Conservation (phyloP, 371 early-diverging fungal genomes). For the Saksenaea vasiformis region DNA sequence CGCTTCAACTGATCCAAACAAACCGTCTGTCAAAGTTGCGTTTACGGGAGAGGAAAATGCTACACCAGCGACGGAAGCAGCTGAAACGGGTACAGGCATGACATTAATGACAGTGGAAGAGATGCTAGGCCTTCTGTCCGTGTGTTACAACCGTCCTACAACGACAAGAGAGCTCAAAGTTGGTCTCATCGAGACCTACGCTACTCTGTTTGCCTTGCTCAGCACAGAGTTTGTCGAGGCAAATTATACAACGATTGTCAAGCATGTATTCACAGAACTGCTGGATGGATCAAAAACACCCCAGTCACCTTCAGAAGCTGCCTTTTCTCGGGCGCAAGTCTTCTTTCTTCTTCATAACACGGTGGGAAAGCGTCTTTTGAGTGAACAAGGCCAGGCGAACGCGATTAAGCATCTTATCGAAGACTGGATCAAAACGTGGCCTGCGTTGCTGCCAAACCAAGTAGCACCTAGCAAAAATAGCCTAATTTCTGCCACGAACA, state of each 20-base stretch:
- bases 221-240: conserved; percentile 75
- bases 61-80: conserved; percentile 26
- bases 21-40: conserved; percentile 40
- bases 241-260: conserved; percentile 71
- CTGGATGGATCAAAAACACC: conserved; percentile 35
- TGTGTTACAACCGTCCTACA: conserved; percentile 58
- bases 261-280: conserved; percentile 68
- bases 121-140: conserved; percentile 66
- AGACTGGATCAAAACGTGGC: conserved; percentile 72
- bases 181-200: conserved; percentile 83
- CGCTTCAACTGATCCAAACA: conserved; percentile 40
- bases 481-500: conserved; percentile 69
- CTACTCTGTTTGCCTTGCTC: conserved; percentile 68
- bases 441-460: conserved; percentile 64
- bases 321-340: conserved; percentile 67
- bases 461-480: conserved; percentile 62
- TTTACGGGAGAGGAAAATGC: conserved; percentile 42
- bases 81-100: conserved; percentile 22
- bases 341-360: conserved; percentile 77
- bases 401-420: conserved; percentile 69
- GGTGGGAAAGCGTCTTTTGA: conserved; percentile 68
- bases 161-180: conserved; percentile 74
- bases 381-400: conserved; percentile 79
- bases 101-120: conserved; percentile 66
- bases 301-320: conserved; percentile 54